Base-by-base conservation (phyloP, 1,284 basidiomycete species). In the Papiliotrema nemorosa region DNA sequence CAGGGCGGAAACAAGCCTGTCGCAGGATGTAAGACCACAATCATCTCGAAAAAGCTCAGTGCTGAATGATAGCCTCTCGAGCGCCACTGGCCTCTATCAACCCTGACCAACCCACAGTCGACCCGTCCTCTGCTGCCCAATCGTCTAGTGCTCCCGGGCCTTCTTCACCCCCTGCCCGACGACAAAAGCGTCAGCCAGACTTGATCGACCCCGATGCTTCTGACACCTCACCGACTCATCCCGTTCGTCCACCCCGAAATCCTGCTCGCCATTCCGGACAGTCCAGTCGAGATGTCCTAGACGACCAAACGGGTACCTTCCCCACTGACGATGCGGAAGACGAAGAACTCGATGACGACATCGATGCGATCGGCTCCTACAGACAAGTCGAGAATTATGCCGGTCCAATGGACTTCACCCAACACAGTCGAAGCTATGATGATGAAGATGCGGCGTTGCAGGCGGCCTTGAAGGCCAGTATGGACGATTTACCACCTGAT, bases 371-470 rank as follows among this genome's bases (percentile, higher is more conserved):
- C 25, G 31, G 41, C 27, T 35, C 45, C n/a, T 37, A 47, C 18
- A 25, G 39, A n/a, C 41, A 27, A n/a, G 12, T 24, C 27, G 48
- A 34, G 16, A 20, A 36, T 6, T 58, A 63, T 41, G 44, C 44
- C 24, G 66, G 57, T 25, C 66, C 67, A 9, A 64, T 59, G 21
- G 67, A 72, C 53, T 71, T 73, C 47, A 46, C 62, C 24, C 60
- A 57, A 38, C 54, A 72, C 20, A 59, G 64, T 21, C 56, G 77
- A 43, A 62, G 64, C 39, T 88, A 90, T 59, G 89, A 91, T 59
- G 88, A 92, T 58, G 90, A 92, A 58, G 90, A 94, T 60, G 83
- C 80, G 31, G 86, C 88, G 63, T 75, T 93, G 33, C 87, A 92
- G 71, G 87, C 88, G 21, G 90, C 90, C 13, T 75, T 94, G 47